Conservation (phyloP, 2,329 filamentous ascomycete genomes). For the Trichoderma cornu-damae region DNA sequence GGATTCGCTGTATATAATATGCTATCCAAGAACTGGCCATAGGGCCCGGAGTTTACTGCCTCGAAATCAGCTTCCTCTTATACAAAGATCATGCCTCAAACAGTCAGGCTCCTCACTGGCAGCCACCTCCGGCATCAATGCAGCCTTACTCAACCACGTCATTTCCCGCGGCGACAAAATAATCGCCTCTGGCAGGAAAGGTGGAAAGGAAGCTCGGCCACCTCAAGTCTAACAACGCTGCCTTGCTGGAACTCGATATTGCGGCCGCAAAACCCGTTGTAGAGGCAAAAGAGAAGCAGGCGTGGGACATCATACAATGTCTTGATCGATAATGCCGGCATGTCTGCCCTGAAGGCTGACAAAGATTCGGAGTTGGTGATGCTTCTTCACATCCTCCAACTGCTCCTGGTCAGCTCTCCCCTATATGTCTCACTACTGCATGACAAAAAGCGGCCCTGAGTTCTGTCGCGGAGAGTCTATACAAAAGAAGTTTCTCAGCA, state of each 20-base stretch:
- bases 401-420: conserved; percentile 28
- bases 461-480: conserved; percentile 28
- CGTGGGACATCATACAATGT: conserved; percentile 31
- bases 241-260: conserved; percentile 32
- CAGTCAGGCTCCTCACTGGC: conserved; percentile 33
- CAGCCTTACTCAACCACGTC: conserved; percentile 25
- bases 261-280: conserved; percentile 22
- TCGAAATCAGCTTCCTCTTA: neutral
- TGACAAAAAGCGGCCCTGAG: conserved; percentile 30
- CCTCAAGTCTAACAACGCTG: conserved; percentile 25
- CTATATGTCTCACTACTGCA: conserved; percentile 30
- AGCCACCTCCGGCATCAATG: conserved; percentile 32
- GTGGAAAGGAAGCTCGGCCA: conserved; percentile 24
- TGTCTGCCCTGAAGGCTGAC: conserved; percentile 24
- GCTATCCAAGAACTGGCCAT: too few species aligned
- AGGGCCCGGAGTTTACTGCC: too few species aligned
- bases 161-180: conserved; percentile 29
- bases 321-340: conserved; percentile 35
- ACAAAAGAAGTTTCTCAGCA: conserved; percentile 29
- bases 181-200: conserved; percentile 29
- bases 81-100: conserved; percentile 24
- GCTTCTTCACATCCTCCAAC: conserved; percentile 27
- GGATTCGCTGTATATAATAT: too few species aligned
- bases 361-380: conserved; percentile 34
- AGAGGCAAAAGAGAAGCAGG: conserved; percentile 24